Evolutionary conservation across 768 basidiomycete genomes (phyloP).

Genomic region (Suillus ampliporus): DNA sequence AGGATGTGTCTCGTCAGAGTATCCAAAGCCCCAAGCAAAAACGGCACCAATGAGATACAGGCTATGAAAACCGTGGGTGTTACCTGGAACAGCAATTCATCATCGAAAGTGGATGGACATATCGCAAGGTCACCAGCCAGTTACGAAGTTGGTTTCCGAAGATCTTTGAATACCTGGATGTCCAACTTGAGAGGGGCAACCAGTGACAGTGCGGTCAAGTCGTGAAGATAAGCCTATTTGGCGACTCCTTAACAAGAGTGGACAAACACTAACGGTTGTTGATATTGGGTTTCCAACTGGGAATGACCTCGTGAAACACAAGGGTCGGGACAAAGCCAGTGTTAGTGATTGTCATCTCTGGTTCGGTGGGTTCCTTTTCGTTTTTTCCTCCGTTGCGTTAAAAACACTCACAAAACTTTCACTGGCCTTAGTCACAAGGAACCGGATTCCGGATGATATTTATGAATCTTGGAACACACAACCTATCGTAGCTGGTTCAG

Average conservation of each 20-base stretch:
- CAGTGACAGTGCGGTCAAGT: not conserved
- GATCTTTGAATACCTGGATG: not conserved
- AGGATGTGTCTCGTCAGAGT: not conserved
- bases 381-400: not conserved
- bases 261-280: not conserved
- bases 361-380: not conserved
- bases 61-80: slow-evolving; percentile 4
- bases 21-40: not conserved
- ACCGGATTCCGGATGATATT: not conserved
- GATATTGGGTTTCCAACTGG: not conserved
- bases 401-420: too few relatives aligned
- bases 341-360: slow-evolving; percentile 3
- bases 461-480: slow-evolving; percentile 6
- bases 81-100: not conserved
- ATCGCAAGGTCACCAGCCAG: not conserved
- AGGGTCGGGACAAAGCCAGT: not conserved
- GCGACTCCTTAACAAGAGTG: not conserved
- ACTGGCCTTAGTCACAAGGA: slow-evolving; percentile 2
- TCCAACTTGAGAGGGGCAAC: not conserved
- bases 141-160: not conserved
- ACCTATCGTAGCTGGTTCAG: not conserved
- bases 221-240: not conserved
- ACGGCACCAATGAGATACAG: not conserved
- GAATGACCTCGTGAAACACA: not conserved
- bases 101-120: not conserved